Evolutionary conservation across 305 asterid genomes (phyloP).

Genomic region (Withania somnifera): DNA sequence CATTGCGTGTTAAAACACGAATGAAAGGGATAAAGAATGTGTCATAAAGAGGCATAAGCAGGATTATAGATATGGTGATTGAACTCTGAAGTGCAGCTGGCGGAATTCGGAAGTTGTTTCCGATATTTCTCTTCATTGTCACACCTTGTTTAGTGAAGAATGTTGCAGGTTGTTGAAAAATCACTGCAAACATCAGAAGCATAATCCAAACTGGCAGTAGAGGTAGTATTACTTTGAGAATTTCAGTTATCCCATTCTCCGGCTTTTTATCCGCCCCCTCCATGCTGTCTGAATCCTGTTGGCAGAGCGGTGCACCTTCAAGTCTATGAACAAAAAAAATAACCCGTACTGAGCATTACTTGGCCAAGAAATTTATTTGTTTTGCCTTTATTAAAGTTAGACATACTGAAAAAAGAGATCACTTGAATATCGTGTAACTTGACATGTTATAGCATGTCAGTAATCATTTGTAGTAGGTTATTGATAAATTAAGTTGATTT

Average conservation of each 20-base stretch:
- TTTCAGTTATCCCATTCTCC: constrained; percentile 14
- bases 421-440: no score
- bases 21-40: constrained; percentile 51
- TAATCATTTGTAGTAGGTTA: not conserved
- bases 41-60: constrained; percentile 77
- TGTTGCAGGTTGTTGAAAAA: constrained; percentile 84
- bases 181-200: constrained; percentile 81
- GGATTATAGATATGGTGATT: constrained; percentile 59
- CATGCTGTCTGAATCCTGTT: constrained; percentile 12
- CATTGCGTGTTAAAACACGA: constrained; percentile 36
- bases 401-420: no score
- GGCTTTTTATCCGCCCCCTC: not conserved
- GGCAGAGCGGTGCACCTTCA: constrained; percentile 31
- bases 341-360: not conserved
- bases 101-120: constrained; percentile 59
- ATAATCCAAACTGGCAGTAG: constrained; percentile 67
- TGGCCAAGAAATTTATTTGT: not conserved
- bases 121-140: constrained; percentile 64
- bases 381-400: no score
- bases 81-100: constrained; percentile 94
- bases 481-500: not conserved
- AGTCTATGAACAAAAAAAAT: constrained; percentile 28
- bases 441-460: not conserved
- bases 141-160: constrained; percentile 95
- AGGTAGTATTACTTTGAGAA: constrained; percentile 34